Evolutionary conservation across 331 rosid genomes (phyloP), one percentile per base, ranked within the genome.

Genomic region (Spiraea crenata): DNA sequence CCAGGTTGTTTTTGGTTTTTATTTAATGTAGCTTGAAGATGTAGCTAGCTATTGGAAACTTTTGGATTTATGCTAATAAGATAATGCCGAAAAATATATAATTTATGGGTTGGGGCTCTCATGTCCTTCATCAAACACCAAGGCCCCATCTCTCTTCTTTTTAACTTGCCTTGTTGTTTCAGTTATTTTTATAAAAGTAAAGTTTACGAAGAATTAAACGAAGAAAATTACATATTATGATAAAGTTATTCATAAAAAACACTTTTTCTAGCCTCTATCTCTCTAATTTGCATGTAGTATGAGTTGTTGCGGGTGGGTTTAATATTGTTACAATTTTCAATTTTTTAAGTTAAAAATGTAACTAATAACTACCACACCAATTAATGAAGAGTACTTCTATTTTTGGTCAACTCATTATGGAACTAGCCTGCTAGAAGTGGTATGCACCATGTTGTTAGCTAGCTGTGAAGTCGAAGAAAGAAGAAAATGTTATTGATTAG

Each of bases 1-100:
- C 85, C 89, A 88, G 95, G 86, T 76, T 73, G 82, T 38, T 79
- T 79, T 73, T 69, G 77, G 67, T 65, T 85, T 78, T 78, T 57
- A 49, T 60, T 75, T 67, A 52, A 57, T 72, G 65, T 78, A 51
- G 79, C 88, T 84, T 83, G 84, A 71, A 41, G 52, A 67, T 84
- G 88, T 85, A 86, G 84, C 71, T 70, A 67, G 84, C 71, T 67
- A 67, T 76, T 76, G 39, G 66, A 37, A 74, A 72, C 75, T 75
- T 79, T 71, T 72, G 63, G 76, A 65, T 74, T 76, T 77, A 56
- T 49, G 72, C 75, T 57, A 65, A 57, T 58, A 77, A 59, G 59
- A 74, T 76, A 74, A 78, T 39, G 20, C 31, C 31, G 31, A 46
- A 56, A 14, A 25, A 58, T 51, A 19, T 25, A 57, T 67, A 52